These are phyloP conservation scores for Pulicaria dysenterica DNA, from an alignment of 129 eudicot species.

Conservation along the genomic window DNA sequence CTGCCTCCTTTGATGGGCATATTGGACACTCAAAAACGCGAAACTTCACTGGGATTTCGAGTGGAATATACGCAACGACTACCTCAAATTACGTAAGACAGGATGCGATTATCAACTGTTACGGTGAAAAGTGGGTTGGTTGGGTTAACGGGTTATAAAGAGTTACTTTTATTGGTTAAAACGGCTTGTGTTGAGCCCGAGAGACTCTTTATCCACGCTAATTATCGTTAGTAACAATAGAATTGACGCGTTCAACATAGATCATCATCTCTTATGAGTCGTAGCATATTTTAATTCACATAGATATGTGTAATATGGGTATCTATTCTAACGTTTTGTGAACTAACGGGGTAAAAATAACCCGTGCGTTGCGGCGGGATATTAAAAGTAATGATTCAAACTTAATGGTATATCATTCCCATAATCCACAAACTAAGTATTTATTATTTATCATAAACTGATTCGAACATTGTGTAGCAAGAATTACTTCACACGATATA, in stretches of 20 bases:
- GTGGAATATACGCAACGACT: conserved; percentile 63
- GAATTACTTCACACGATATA: too few species aligned
- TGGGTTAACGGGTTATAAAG: not conserved
- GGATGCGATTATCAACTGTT: not conserved
- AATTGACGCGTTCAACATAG: too few species aligned
- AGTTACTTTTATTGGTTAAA: not conserved
- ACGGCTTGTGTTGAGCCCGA: not conserved
- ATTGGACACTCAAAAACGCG: conserved; percentile 69
- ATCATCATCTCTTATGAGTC: not conserved
- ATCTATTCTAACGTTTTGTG: too few species aligned
- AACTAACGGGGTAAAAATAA: too few species aligned
- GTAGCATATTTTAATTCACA: not conserved
- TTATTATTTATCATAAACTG: too few species aligned
- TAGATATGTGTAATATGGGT: too few species aligned
- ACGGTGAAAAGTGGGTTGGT: not conserved
- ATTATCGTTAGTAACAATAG: too few species aligned
- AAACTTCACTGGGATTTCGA: conserved; percentile 73
- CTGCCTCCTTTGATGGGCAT: conserved; percentile 81
- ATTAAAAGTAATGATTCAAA: too few species aligned
- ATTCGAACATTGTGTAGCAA: too few species aligned
- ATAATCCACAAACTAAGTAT: too few species aligned
- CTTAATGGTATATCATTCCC: too few species aligned
- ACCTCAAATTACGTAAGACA: conserved; percentile 52
- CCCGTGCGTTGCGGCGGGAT: too few species aligned
- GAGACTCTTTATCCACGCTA: not conserved